Percentiles rank a stretch among this genome's conserved stretches.
Evolutionary conservation across 2,329 filamentous ascomycete genomes (phyloP).

Genomic region (Microsporum ferrugineum): DNA sequence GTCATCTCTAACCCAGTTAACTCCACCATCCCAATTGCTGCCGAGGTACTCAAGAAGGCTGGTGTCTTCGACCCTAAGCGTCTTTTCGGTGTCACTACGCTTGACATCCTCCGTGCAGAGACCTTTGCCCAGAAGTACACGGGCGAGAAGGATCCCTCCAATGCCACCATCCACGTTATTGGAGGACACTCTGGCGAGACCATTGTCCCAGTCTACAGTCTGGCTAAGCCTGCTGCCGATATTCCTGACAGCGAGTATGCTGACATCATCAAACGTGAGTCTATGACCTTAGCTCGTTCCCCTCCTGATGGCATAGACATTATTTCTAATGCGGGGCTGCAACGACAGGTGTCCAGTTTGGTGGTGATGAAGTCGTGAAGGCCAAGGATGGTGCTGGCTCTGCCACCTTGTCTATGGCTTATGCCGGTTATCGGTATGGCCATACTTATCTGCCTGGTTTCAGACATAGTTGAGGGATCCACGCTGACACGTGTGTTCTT

Average conservation of each 20-base stretch:
- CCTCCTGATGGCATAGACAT: neutral
- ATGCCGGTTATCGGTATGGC: constrained; percentile 74
- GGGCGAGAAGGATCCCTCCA: constrained; percentile 69
- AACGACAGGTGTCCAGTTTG: constrained; percentile 67
- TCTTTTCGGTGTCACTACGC: constrained; percentile 95
- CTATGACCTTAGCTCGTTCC: neutral
- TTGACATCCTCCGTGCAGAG: constrained; percentile 96
- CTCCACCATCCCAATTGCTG: constrained; percentile 94
- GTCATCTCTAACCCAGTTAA: constrained; percentile 99
- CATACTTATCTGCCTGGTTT: neutral
- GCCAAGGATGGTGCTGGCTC: constrained; percentile 87
- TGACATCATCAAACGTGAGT: constrained; percentile 69
- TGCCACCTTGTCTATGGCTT: constrained; percentile 88
- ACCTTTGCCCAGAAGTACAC: constrained; percentile 83
- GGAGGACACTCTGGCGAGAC: constrained; percentile 97
- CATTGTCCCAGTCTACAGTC: constrained; percentile 94
- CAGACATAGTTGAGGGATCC: constrained; percentile 11
- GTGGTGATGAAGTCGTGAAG: constrained; percentile 93
- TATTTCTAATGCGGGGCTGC: neutral
- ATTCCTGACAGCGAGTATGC: constrained; percentile 87
- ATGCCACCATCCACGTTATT: constrained; percentile 80
- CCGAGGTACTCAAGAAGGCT: constrained; percentile 89
- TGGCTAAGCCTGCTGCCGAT: constrained; percentile 64
- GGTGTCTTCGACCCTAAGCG: constrained; percentile 89
- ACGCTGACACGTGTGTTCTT: constrained; percentile 14